Evolutionary conservation across 371 early-diverging fungal species (phyloP), one percentile per base, ranked within the genome.

Genomic region (Mucor mucedo): DNA sequence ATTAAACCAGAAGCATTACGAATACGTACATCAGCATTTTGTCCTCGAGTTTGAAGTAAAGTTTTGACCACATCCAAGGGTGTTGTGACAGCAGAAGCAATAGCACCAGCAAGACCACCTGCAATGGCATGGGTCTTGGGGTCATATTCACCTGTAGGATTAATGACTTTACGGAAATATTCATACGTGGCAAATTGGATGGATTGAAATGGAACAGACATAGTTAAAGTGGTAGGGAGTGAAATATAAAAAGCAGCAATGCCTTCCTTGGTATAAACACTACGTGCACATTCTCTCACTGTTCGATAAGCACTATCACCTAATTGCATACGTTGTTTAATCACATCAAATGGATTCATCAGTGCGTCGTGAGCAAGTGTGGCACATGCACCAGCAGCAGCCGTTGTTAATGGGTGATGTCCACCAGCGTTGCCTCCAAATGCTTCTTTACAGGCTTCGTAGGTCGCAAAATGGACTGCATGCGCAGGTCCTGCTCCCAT

Each of bases 271-370:
- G 75, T 60, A 48, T 89, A 73, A 4, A 95, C 86, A 8, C 77
- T 66, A 42, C 70, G 59, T 4, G 89, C 91, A 63, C 94, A 94
- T 32, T 87, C 83, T 30, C 83, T 11, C 10, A 94, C 85, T 57
- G 71, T 84, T 13, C 78, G 72, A 66, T 91, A 87, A 6, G 73
- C 70, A 2, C 85, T 80, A 38, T 85, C 86, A 47, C 87, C 85
- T 16, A 93, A 72, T 74, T 97, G 97, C 95, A 96, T 94, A 32
- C 97, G 85, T 75, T 97, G 96, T 73, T 97, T 97, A 60, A 96
- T 77, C 9, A 96, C 89, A 82, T 95, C 96, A 73, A 95, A 95
- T 14, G 95, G 97, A 67, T 91, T 96, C 92, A 94, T 92, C 55
- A 95, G 71, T 2, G 90, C 87, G 67, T 96, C 96, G 71, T 88